phyloP scores from a whole-genome alignment of 164 flowering plant genomes.

The Cinnamomum micranthum region DNA sequence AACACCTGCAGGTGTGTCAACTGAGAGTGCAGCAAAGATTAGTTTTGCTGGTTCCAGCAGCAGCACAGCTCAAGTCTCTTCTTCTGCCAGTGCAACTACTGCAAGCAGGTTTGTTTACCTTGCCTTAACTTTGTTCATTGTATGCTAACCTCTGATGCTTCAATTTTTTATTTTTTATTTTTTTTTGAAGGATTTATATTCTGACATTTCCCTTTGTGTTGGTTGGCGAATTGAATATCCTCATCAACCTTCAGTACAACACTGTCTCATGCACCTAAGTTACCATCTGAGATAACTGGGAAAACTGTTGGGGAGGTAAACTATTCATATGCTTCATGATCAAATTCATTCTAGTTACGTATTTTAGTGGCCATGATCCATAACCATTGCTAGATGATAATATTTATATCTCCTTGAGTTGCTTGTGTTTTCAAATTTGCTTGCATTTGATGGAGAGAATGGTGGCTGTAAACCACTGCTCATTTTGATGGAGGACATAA shows the following conservation, averaged over 20 bases:
- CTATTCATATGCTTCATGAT: not conserved
- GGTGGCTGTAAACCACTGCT: not conserved
- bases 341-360: not conserved
- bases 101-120: slow-evolving; percentile 63
- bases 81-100: slow-evolving; percentile 51
- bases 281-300: slow-evolving; percentile 96
- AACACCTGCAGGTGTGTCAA: slow-evolving; percentile 38
- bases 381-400: not conserved
- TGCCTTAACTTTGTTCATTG: not conserved
- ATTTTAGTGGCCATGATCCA: not conserved
- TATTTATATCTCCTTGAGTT: not conserved
- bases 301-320: slow-evolving; percentile 94
- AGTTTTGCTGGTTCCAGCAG: slow-evolving; percentile 33
- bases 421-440: not conserved
- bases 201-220: not conserved
- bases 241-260: slow-evolving; percentile 42
- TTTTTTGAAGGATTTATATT: not conserved
- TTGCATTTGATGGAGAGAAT: not conserved
- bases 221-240: slow-evolving; percentile 37
- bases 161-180: not conserved
- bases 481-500: not conserved
- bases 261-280: slow-evolving; percentile 54
- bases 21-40: slow-evolving; percentile 22
- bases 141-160: not conserved
- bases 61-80: slow-evolving; percentile 49